Evolutionary conservation across 306 rosid genomes (phyloP), one percentile per base, ranked within the genome.

Genomic region (Aeschynomene evenia): DNA sequence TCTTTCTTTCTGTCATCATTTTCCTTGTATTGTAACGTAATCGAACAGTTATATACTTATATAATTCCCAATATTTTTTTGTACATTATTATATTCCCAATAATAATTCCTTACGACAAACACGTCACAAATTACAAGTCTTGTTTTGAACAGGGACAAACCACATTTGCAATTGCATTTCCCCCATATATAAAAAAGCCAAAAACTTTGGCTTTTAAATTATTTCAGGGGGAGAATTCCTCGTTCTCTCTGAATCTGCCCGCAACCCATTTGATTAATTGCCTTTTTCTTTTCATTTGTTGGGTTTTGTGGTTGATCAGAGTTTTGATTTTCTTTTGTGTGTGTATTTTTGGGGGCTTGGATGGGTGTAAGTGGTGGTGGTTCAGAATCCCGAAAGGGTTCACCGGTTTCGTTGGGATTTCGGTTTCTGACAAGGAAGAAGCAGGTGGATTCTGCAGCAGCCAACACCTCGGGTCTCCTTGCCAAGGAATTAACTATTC

Each of bases 401-500:
- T 77, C 89, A 79, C 54, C 85, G 83, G 33, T 71, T 74, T 76
- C 83, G 18, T 70, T 80, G 21, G 82, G 70, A 59, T 85, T 85
- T 34, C 73, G 70, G 63, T 85, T 85, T 34, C 73, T 93, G 81
- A 78, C 85, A 7, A 63, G 98, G 49, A 84, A 88, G 67, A 93
- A 93, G 66, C 89, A 77, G 77, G 97, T 87, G 13, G 98, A 93
- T 68, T 90, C 96, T 50, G 85, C 68, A 42, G 60, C 68, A 36
- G 29, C 54, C 9, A 73, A 77, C 51, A 22, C 79, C 2, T n/a
- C 68, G 13, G 60, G 67, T 80, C 73, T 72, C 11, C 86, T 93
- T 84, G 97, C 98, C 79, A 90, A 82, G 84, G 97, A 84, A 56
- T 70, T 93, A 78, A 68, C 91, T 53, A 77, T 93, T 81, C 83